A percentile compares a stretch with the other conserved stretches of the same genome.
Conservation (phyloP, 306 rosid genomes). For the Spatholobus suberectus region DNA sequence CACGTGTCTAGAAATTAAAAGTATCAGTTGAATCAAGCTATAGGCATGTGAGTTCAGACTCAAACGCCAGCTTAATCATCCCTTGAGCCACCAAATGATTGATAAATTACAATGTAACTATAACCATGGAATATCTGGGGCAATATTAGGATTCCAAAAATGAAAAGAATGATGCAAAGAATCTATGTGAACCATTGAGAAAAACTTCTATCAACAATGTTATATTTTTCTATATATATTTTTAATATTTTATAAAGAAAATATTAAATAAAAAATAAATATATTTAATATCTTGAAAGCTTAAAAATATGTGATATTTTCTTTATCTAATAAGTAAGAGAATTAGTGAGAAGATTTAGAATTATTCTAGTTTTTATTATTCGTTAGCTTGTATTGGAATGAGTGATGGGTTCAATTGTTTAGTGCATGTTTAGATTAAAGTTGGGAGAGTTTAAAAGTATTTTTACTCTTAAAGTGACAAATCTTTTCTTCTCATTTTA, state of each 20-base stretch:
- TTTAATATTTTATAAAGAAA: background rate
- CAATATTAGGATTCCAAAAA: background rate
- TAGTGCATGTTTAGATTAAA: too few relatives aligned
- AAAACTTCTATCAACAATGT: background rate
- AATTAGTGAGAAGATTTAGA: background rate
- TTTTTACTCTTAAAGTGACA: too few relatives aligned
- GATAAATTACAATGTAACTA: background rate
- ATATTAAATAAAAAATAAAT: background rate
- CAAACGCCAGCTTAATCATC: too few relatives aligned
- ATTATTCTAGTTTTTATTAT: background rate
- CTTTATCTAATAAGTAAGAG: background rate
- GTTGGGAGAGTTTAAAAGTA: too few relatives aligned
- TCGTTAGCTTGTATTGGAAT: background rate
- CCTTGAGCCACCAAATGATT: background rate
- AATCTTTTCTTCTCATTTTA: too few relatives aligned
- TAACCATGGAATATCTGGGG: background rate
- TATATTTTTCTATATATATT: background rate
- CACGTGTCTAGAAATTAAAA: background rate
- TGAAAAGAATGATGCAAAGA: background rate
- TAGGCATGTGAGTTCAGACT: background rate
- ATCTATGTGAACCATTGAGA: background rate
- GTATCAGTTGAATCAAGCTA: background rate
- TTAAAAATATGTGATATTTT: background rate
- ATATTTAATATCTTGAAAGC: background rate
- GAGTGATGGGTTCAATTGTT: background rate